Evolutionary conservation across 2,329 filamentous ascomycete genomes (phyloP), one percentile per base, ranked within the genome.

Genomic region (Blastomyces gilchristii): DNA sequence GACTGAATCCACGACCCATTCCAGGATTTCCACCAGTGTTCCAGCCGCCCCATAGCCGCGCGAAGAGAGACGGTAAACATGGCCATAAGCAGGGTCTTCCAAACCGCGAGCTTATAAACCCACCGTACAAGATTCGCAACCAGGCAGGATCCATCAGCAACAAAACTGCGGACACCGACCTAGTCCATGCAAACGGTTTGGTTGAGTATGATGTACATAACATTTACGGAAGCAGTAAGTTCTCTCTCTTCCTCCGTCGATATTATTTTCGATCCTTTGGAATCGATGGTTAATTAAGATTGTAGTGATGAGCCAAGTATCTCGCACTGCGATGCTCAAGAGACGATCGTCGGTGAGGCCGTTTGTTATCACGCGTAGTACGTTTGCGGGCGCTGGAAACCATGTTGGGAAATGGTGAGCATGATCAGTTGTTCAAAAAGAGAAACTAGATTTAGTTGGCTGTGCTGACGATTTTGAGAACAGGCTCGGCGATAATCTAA

Each of bases 151-250:
- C 75, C 63, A 67, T 72, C 1, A 63, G 64, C 52, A 81, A 82
- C 69, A 78, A 81, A 68, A 84, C 86, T 0, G 80, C 87, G 57
- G 79, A 82, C 65, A 86, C 85, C 3, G 81, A 87, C 69, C 74
- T 87, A 7, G 79, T 84, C 18, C 85, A 88, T 69, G 78, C 83
- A 63, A 85, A 87, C 65, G 86, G 86, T 0, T 76, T 83, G 16
- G 75, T 79, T 39, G 82, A 86, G 72, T 88, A 87, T 69, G 87
- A 90, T 66, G 86, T 83, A 0, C 87, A 90, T 72, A 89, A 89
- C 68, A 72, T 89, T 1, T 89, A 87, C 71, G 88, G 87, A 0
- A 80, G 82, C 22, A 83, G 72, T 74, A 72, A 70, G 73, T 70
- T 45, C 3, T 41, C 1, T 18, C 4, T n/a, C 7, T 56, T 8